phyloP scores from a whole-genome alignment of 495 filamentous ascomycete genomes.

The Penicillium daleae region DNA sequence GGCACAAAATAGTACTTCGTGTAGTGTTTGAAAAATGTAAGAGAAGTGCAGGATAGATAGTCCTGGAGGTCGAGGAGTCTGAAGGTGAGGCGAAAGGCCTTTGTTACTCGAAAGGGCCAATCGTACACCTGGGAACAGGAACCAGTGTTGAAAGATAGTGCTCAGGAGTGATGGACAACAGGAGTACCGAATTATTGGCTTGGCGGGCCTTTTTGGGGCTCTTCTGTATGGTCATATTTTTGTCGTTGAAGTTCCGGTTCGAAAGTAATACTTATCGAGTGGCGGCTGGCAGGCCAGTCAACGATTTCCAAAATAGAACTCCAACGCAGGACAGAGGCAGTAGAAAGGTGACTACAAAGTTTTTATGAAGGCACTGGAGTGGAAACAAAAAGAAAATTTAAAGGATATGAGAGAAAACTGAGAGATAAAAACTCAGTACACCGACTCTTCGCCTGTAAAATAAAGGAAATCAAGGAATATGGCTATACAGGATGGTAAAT shows the following conservation, averaged over 20 bases:
- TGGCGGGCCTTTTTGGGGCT: not conserved
- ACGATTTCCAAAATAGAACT: no score
- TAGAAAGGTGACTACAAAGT: constrained; percentile 23
- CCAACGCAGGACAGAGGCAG: not conserved
- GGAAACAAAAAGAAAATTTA: constrained; percentile 38
- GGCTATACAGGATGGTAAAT: constrained; percentile 53
- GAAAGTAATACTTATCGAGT: not conserved
- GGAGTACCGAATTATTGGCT: not conserved
- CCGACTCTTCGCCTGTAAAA: constrained; percentile 49
- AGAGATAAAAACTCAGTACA: constrained; percentile 46
- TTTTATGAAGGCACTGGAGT: not conserved
- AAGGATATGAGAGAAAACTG: constrained; percentile 42
- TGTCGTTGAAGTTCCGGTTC: not conserved
- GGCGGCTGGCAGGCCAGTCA: not conserved
- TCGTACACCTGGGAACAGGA: not conserved
- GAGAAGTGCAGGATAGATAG: not conserved
- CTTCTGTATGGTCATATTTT: no score
- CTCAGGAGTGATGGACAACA: not conserved
- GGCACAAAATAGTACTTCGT: not conserved
- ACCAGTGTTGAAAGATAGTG: not conserved
- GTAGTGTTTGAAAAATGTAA: not conserved
- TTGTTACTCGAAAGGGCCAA: not conserved
- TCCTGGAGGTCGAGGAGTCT: no score
- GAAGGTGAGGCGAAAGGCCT: not conserved
- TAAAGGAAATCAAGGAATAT: constrained; percentile 37